These are phyloP conservation scores for Penicillium rolfsii DNA, from an alignment of 2,329 filamentous ascomycete species.

Conservation along the genomic window DNA sequence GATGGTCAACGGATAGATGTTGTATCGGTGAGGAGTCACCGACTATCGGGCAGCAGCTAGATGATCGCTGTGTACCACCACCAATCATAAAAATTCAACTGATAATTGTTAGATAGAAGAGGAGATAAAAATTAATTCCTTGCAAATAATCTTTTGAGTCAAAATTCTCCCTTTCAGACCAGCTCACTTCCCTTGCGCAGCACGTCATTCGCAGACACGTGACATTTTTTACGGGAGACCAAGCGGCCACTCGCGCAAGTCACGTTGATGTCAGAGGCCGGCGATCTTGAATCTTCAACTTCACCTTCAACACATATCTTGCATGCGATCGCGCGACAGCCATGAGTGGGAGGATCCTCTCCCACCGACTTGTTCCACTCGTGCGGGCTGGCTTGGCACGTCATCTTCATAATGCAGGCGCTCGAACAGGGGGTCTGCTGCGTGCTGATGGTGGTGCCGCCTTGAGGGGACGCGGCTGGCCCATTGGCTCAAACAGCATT, in stretches of 20 bases:
- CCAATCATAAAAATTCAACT: neutral
- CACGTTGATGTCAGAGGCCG: constrained; percentile 37
- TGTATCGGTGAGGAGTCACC: constrained; percentile 27
- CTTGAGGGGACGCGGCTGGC: constrained; percentile 70
- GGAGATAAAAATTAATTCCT: neutral
- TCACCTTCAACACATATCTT: constrained; percentile 24
- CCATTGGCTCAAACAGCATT: constrained; percentile 75
- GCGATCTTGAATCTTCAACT: constrained; percentile 15
- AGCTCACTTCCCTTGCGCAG: constrained; percentile 30
- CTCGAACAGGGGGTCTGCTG: constrained; percentile 70
- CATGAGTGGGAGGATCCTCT: constrained; percentile 76
- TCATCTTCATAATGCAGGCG: constrained; percentile 63
- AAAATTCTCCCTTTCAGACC: constrained; percentile 5
- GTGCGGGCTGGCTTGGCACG: constrained; percentile 66
- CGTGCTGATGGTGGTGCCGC: constrained; percentile 65
- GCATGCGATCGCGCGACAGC: constrained; percentile 45
- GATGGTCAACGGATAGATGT: constrained; percentile 16
- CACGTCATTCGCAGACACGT: constrained; percentile 36
- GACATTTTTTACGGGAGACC: constrained; percentile 34
- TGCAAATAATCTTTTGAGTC: neutral
- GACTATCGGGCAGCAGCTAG: constrained; percentile 18
- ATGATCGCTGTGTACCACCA: neutral
- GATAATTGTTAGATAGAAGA: neutral
- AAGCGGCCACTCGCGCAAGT: constrained; percentile 40
- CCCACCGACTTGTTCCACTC: constrained; percentile 70